phyloP scores from a whole-genome alignment of 257 asterid genomes.

The Solanum lycopersicoides region DNA sequence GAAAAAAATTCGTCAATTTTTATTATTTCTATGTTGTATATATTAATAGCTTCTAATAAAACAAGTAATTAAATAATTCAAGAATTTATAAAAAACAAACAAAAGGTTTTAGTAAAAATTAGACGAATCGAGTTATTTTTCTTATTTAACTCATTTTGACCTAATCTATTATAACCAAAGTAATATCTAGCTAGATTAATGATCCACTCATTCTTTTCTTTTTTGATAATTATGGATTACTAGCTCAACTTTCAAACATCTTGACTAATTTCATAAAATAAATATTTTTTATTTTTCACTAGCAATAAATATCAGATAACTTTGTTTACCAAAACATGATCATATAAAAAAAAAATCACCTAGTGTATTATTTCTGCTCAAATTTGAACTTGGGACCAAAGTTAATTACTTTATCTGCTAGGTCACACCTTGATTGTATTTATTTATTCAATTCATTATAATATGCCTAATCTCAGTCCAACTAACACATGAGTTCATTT shows the following conservation, averaged over 20 bases:
- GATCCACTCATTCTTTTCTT: not conserved
- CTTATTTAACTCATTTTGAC: not conserved
- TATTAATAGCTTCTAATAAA: not conserved
- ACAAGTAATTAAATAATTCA: no score
- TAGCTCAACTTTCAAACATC: accelerated
- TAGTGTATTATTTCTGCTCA: not conserved
- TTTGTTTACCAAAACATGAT: accelerated
- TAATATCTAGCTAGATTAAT: not conserved
- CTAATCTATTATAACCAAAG: not conserved
- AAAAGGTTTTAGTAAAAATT: not conserved
- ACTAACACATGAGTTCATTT: not conserved
- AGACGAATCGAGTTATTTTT: not conserved
- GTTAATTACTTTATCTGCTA: accelerated
- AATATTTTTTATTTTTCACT: no score
- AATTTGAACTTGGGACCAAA: not conserved
- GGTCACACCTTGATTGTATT: not conserved
- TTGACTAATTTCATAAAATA: no score
- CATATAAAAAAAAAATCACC: not conserved
- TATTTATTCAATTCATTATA: not conserved
- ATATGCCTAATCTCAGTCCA: not conserved
- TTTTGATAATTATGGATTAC: not conserved
- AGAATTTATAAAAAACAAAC: no score
- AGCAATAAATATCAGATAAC: no score
- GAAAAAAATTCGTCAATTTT: accelerated
- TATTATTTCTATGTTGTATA: not conserved